Evolutionary conservation across 2,329 filamentous ascomycete species (phyloP), one percentile per base, ranked within the genome.

Genomic region (Sporothrix schenckii): DNA sequence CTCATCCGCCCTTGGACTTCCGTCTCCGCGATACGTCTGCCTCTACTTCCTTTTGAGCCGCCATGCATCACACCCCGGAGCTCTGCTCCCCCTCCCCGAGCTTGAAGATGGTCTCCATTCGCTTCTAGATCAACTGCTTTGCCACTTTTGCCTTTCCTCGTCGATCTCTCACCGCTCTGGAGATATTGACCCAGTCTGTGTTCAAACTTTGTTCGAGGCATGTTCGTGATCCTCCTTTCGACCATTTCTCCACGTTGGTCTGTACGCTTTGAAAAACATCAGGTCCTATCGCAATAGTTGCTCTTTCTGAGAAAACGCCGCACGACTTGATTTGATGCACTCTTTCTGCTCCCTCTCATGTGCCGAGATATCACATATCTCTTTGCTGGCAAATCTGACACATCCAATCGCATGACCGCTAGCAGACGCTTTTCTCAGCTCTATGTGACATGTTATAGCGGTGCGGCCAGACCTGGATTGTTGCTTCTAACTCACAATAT

Each of bases 331-430:
- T 34, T 34, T 9, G 34, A 34, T 7, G 34, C 61, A 65, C 9
- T 44, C 56, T 54, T 58, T 39, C 49, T 19, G n/a, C 13, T 47
- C 58, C 47, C 10, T 34, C 34, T 34, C 34, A 9, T 34, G 14
- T n/a, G 16, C 39, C 44, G n/a, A 63, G 58, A 47, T 63, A 16
- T 63, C n/a, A 63, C 39, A 63, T 47, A 14, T 47, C n/a, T n/a
- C n/a, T 24, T 16, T 58, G 39, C 54, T 39, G 30, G 11, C 16
- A 41, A 11, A 19, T 13, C 54, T 47, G 39, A 47, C 58, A 47
- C 58, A 21, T 63, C 58, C 39, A 14, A 16, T 63, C 44, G 3
- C 58, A 63, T 6, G 58, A 39, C 21, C 39, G 13, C 58, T 61
- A 47, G 16, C 56, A 21, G 3, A 34, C 16, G 2, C 6, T 10